These are phyloP conservation scores for Stachybotrys chlorohalonatus DNA, from an alignment of 2,329 filamentous ascomycete genomes.

Conservation along the genomic window DNA sequence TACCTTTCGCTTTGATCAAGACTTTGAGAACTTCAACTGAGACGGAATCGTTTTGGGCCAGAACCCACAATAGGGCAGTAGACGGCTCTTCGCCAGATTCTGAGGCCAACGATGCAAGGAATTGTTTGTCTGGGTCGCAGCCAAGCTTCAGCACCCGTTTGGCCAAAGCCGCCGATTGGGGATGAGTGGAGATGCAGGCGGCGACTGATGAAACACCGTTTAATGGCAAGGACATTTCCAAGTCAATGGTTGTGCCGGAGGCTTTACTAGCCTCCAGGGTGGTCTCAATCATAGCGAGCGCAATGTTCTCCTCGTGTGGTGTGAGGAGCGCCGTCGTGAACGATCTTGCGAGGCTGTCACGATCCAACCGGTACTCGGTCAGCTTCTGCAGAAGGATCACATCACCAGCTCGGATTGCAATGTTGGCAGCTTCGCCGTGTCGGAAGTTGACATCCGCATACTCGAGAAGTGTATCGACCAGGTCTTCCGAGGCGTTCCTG, in stretches of 20 bases:
- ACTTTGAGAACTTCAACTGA: not conserved
- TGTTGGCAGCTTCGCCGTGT: slow-evolving; percentile 1
- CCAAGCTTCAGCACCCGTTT: not conserved
- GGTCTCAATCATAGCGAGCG: not conserved
- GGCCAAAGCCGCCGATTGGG: not conserved
- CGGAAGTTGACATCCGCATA: slow-evolving; percentile 2
- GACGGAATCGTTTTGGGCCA: not conserved
- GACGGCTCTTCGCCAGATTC: not conserved
- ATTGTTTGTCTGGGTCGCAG: not conserved
- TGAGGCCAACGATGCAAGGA: not conserved
- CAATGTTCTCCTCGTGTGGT: not conserved
- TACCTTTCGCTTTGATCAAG: not conserved
- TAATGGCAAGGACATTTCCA: not conserved
- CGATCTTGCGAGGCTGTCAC: not conserved
- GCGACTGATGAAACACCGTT: not conserved
- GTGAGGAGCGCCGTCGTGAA: not conserved
- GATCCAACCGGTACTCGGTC: not conserved
- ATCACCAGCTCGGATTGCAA: slow-evolving; percentile 2
- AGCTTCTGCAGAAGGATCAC: not conserved
- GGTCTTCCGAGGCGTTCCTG: not conserved
- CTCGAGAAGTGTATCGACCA: not conserved
- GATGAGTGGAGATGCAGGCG: not conserved
- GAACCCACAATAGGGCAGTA: not conserved
- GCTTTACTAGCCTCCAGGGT: not conserved
- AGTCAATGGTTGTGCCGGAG: not conserved